These are phyloP conservation scores for Globisporangium parvum DNA, from an alignment of 352 stramenopile species.

Conservation along the genomic window DNA sequence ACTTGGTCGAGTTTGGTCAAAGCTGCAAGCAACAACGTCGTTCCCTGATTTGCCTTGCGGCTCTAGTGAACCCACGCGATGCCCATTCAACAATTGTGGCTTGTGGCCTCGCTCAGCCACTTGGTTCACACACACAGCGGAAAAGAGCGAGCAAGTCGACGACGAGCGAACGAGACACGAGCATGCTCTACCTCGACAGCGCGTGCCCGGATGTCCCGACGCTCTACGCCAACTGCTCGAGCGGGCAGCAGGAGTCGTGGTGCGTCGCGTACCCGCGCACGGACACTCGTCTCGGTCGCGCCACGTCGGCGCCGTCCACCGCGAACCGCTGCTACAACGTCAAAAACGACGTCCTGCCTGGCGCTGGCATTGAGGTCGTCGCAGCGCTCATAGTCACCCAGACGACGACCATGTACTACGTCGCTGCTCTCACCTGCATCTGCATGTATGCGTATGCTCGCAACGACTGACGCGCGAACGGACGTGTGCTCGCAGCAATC, in stretches of 20 bases:
- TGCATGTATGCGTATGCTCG: neutral
- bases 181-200: neutral
- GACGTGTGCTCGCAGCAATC: neutral
- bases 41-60: too few relatives aligned
- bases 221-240: conserved; percentile 5
- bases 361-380: neutral
- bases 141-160: neutral
- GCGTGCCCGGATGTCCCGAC: conserved; percentile 5
- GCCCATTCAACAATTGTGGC: too few relatives aligned
- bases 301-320: neutral
- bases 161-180: neutral
- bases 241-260: neutral
- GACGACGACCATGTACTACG: neutral
- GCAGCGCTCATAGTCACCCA: neutral
- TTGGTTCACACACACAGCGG: too few relatives aligned
- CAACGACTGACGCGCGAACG: neutral
- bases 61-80: too few relatives aligned
- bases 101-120: too few relatives aligned
- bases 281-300: neutral
- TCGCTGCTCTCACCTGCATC: neutral
- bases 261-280: conserved; percentile 9
- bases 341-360: neutral
- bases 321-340: neutral
- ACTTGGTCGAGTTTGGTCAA: too few relatives aligned
- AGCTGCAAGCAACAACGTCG: too few relatives aligned